These are phyloP conservation scores for Penicillium subrubescens DNA, from an alignment of 495 filamentous ascomycete species.

Conservation along the genomic window DNA sequence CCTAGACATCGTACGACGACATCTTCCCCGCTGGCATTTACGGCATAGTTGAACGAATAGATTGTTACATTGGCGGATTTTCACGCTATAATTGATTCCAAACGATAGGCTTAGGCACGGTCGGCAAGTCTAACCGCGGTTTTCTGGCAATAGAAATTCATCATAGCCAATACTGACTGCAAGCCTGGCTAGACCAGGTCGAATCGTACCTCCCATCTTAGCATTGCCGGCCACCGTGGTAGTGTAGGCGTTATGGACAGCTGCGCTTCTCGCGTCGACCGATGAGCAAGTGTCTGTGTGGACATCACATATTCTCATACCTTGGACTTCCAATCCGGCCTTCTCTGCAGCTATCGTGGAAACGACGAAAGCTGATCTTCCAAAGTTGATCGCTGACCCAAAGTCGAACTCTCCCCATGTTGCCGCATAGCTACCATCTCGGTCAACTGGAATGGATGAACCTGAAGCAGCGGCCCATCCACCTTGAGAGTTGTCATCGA, in stretches of 20 bases:
- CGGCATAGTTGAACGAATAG: neutral
- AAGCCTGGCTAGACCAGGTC: neutral
- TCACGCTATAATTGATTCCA: neutral
- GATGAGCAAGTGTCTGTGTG: neutral
- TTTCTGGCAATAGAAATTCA: neutral
- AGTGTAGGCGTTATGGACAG: conserved; percentile 3
- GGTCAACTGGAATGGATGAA: neutral
- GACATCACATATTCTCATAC: no score
- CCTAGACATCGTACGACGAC: no score
- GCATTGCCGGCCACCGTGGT: neutral
- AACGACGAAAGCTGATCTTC: no score
- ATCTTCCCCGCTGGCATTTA: neutral
- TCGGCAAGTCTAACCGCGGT: neutral
- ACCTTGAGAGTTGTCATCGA: neutral
- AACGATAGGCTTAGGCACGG: neutral
- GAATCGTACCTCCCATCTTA: neutral
- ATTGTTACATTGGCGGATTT: neutral
- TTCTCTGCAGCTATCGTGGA: no score
- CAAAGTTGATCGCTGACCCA: no score
- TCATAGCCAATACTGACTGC: neutral
- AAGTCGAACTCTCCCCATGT: no score
- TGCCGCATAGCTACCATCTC: neutral
- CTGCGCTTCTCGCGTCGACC: neutral
- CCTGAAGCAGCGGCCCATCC: conserved; percentile 4
- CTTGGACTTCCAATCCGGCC: no score